Percentiles rank a stretch among this genome's conserved stretches.
These are phyloP conservation scores for Aspergillus sp. DNA, from an alignment of 2,329 filamentous ascomycete species.

Conservation along the genomic window DNA sequence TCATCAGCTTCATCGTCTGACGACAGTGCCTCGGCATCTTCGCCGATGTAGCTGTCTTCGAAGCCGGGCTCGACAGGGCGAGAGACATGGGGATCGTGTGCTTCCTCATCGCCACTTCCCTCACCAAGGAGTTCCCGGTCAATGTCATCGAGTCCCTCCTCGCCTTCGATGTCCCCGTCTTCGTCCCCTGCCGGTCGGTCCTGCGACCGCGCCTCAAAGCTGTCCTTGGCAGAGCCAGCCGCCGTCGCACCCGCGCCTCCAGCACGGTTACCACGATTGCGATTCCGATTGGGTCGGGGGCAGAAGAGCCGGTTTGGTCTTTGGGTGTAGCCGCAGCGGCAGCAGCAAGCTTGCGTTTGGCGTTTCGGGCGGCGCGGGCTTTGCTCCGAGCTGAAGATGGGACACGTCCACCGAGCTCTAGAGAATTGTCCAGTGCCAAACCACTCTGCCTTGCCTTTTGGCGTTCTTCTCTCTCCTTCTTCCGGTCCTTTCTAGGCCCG, in stretches of 20 bases:
- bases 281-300: constrained; percentile 15
- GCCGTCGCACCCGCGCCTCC: constrained; percentile 4
- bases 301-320: constrained; percentile 12
- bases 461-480: constrained; percentile 33
- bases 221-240: too few relatives aligned
- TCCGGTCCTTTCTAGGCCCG: constrained; percentile 32
- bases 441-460: constrained; percentile 26
- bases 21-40: constrained; percentile 19
- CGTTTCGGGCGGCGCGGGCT: constrained; percentile 18
- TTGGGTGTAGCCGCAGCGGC: constrained; percentile 17
- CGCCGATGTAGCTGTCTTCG: constrained; percentile 22
- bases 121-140: constrained; percentile 35
- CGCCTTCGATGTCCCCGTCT: constrained; percentile 26
- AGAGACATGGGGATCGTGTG: constrained; percentile 11
- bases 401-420: constrained; percentile 12
- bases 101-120: constrained; percentile 31
- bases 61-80: constrained; percentile 18
- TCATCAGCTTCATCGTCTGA: constrained; percentile 29
- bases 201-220: too few relatives aligned
- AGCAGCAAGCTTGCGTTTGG: constrained; percentile 26
- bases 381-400: constrained; percentile 16
- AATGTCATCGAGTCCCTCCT: constrained; percentile 31
- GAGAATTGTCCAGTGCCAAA: constrained; percentile 10
- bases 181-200: constrained; percentile 7
- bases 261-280: constrained; percentile 15